Evolutionary conservation across 2,329 filamentous ascomycete species (phyloP), one percentile per base, ranked within the genome.

Genomic region (Atkinsonella texensis): DNA sequence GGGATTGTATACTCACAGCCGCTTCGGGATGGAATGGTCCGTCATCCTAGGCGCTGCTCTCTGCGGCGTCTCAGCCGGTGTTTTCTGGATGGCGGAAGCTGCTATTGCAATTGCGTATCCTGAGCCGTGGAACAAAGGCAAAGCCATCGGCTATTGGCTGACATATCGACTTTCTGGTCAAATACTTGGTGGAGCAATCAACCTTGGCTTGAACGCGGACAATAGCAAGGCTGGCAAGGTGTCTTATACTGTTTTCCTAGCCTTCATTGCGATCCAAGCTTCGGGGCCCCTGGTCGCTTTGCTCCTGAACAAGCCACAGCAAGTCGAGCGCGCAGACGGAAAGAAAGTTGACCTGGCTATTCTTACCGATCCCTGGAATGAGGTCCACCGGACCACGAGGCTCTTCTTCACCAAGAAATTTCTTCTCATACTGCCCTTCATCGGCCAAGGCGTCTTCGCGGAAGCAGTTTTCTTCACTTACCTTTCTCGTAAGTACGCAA

Each of bases 51-150:
- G 84, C 0, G 83, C 82, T 0, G 82, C 82, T 0, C 69, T 84
- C 0, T 88, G 84, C 55, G 84, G 84, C 17, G 73, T 87, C 33
- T 83, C 80, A 0, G 84, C 85, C 0, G 85, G 85, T 0, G 71
- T 88, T 0, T 88, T 88, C 65, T 89, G 85, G 85, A 82, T 82
- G 72, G 79, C 84, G 0, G 85, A 89, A 65, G 82, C 82, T 0
- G 84, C 85, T 0, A 85, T 89, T 52, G 84, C 84, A 0, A 77
- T 88, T 18, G 74, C 80, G 0, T 89, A 89, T 56, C 84, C 84
- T 0, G 84, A 88, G 58, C 82, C 83, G 0, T 80, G 78, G 60
- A 85, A 85, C 46, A 75, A 78, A 50, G 83, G 81, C 0, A 75
- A 75, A 15, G 79, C 81, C 17, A 68, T 88, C 0, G 84, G 83